Base-by-base conservation (phyloP, 805 yeast species). In the Schwanniomyces pseudopolymorphus region DNA sequence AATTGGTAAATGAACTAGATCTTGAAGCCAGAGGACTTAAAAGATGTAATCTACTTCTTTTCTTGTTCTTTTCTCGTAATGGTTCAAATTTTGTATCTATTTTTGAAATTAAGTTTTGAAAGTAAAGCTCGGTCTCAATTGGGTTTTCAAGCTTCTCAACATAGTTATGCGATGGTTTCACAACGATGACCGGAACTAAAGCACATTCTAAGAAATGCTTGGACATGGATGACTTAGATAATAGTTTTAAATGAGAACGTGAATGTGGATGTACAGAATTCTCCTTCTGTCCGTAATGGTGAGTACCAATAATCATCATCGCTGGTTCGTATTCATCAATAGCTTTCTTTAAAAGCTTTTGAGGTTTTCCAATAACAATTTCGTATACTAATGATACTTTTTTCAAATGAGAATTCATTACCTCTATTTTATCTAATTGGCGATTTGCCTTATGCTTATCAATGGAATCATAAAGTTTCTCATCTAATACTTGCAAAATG, bases 291-390 rank as follows among this genome's bases (percentile, higher is more conserved):
- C 58, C 67, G 19, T 59, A 59, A 41, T 67, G 69, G 47, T 68
- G 72, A 8, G 74, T 67, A 2, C 78, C 78, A 20, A 73, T 69
- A 26, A 67, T 56, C 77, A 73, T 70, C 75, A 72, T 70, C n/a
- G 67, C 67, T 2, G 78, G 78, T 41, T 60, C 57, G 51, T 68
- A 73, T 51, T 72, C 77, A 21, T 63, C 65, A 19, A 73, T 69
- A 6, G 78, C 77, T 26, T 53, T 55, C 47, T 67, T 64, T 49
- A 73, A 56, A 17, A 64, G 46, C 48, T 69, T 67, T 49, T 67
- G 72, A 4, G 76, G 74, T 41, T 66, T 70, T 1, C 78, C 78
- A 19, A 71, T 60, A 22, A 63, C 75, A 13, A 65, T 60, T 53
- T 73, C 77, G 49, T 57, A 70, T 28, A 72, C 74, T 28, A 73